Evolutionary conservation across 768 basidiomycete genomes (phyloP), one percentile per base, ranked within the genome.

Genomic region (Calvatia gigantea): DNA sequence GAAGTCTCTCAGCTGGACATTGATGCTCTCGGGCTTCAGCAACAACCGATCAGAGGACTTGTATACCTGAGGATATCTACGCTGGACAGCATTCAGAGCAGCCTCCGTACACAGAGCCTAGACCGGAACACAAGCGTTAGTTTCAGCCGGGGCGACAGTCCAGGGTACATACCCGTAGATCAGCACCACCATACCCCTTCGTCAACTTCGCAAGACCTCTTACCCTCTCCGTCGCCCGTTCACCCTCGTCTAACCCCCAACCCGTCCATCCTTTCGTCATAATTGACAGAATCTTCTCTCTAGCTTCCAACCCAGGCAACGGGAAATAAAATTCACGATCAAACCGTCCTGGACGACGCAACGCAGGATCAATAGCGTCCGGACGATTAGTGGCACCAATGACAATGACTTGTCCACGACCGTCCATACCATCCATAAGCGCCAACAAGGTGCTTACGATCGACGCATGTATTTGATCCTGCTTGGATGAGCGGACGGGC

Each of bases 401-500:
- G 28, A 99, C 93, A 25, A 98, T 83, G 15, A 99, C 96, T 69
- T 98, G 94, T 1, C 94, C 95, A 50, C 97, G 83, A 1, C 95
- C 95, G 60, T 99, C 97, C 96, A 98, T 98, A 41, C 96, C 97
- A 68, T 98, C 97, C 97, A 98, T 98, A 41, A 98, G 78, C 2
- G 97, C 96, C 2, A 99, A 78, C 7, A 98, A 78, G 0, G 97
- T 98, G 48, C 91, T 93, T 6, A 99, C 97, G 60, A 99, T 94
- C 27, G 91, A 94, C 1, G 97, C 97, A 67, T 98, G 97, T 53
- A 98, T 98, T 70, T 99, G 96, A 67, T 98, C 97, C 64, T 98
- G 97, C 65, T 98, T 98, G 15, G 92, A 91, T n/a, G 94, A 96
- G 43, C 97, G 87, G 2, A 98, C 96, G 1, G 97, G 97, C 11